Percentiles rank a stretch among this genome's conserved stretches.
Conservation (phyloP, 2,329 filamentous ascomycete species). For the Domatiomyces globalis region DNA sequence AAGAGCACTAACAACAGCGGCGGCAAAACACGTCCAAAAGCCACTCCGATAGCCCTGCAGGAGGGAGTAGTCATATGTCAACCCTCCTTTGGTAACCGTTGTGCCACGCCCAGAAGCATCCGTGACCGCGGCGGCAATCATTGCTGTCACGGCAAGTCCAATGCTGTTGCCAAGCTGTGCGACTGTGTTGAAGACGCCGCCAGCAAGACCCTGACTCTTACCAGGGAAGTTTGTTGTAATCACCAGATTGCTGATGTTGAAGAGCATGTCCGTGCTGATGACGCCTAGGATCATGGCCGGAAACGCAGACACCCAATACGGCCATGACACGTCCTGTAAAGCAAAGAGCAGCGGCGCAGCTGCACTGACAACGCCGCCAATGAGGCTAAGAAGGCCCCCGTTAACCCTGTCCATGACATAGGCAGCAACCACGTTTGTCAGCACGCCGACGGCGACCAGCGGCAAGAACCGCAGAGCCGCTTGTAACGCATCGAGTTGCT, state of each 20-base stretch:
- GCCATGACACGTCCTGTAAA: slow-evolving; percentile 20
- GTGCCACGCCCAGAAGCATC: too few relatives aligned
- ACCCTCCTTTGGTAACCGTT: too few relatives aligned
- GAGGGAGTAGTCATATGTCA: too few relatives aligned
- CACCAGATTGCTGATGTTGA: slow-evolving; percentile 41
- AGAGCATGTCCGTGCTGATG: slow-evolving; percentile 28
- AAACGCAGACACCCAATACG: slow-evolving; percentile 40
- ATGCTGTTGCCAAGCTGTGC: slow-evolving; percentile 43
- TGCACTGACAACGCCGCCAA: not conserved
- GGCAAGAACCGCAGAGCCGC: too few relatives aligned
- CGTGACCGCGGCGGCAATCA: slow-evolving; percentile 24
- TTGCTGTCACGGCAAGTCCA: slow-evolving; percentile 38
- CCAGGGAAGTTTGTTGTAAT: slow-evolving; percentile 42
- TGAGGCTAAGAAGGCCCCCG: not conserved
- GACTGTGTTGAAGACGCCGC: slow-evolving; percentile 48
- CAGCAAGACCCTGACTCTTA: slow-evolving; percentile 44
- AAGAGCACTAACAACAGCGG: too few relatives aligned
- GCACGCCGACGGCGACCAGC: too few relatives aligned
- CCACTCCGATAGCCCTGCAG: too few relatives aligned
- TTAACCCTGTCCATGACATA: too few relatives aligned
- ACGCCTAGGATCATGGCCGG: slow-evolving; percentile 22
- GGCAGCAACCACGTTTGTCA: too few relatives aligned
- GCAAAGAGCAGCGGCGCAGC: too few relatives aligned
- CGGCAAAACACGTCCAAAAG: too few relatives aligned
- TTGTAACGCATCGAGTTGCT: too few relatives aligned